Conservation (phyloP, 305 asterid species). For the Withania somnifera region DNA sequence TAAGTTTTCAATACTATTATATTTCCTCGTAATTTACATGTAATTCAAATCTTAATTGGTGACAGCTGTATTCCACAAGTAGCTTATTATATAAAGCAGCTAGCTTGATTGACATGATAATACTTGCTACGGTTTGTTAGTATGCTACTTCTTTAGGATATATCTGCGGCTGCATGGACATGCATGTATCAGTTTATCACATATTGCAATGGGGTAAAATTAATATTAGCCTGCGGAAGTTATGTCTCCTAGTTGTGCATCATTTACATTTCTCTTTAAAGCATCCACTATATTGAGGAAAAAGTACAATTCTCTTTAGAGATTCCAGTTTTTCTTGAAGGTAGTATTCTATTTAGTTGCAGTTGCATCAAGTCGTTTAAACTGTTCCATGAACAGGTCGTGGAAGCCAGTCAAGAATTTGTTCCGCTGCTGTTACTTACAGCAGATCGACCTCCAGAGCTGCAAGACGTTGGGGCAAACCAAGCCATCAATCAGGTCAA, state of each 20-base stretch:
- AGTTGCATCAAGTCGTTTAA: neutral
- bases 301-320: neutral
- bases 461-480: conserved; percentile 91
- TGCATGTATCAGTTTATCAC: neutral
- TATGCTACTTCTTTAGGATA: neutral
- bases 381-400: conserved; percentile 45
- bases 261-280: neutral
- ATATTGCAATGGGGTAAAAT: neutral
- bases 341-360: neutral
- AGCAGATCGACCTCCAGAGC: conserved; percentile 98
- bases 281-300: neutral
- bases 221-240: neutral
- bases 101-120: neutral
- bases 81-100: neutral
- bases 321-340: neutral
- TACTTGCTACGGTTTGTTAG: neutral
- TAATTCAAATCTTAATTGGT: neutral
- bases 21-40: neutral
- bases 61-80: neutral
- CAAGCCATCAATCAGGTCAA: conserved; percentile 97
- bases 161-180: neutral
- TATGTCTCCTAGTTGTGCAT: neutral
- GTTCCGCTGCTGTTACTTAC: conserved; percentile 81
- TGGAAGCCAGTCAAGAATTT: conserved; percentile 95
- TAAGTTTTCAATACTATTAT: neutral